phyloP scores from a whole-genome alignment of 1,284 basidiomycete genomes.

The Puccinia polysora region DNA sequence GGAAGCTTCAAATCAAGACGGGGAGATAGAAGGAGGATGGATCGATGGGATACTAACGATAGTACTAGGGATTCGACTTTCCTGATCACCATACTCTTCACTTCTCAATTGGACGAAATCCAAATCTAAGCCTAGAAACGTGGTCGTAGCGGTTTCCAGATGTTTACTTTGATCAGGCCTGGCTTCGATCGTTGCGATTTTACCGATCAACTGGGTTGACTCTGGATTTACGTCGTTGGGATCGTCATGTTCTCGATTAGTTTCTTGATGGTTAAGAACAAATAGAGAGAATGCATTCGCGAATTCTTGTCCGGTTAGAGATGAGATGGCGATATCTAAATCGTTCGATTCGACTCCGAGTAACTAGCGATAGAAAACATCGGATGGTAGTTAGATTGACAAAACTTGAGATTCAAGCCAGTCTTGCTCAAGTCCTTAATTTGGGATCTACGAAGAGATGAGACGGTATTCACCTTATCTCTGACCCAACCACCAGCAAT shows the following conservation, averaged over 20 bases:
- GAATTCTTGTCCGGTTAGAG: slow-evolving; percentile 82
- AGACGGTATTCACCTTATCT: slow-evolving; percentile 75
- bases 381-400: background rate
- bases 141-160: slow-evolving; percentile 89
- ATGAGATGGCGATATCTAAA: slow-evolving; percentile 82
- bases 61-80: slow-evolving; percentile 81
- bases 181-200: slow-evolving; percentile 72
- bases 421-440: background rate
- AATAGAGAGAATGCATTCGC: slow-evolving; percentile 73
- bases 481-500: slow-evolving; percentile 95
- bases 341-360: slow-evolving; percentile 79
- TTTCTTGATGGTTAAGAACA: slow-evolving; percentile 58
- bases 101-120: slow-evolving; percentile 87
- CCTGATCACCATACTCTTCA: slow-evolving; percentile 77
- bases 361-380: slow-evolving; percentile 59
- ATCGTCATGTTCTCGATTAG: slow-evolving; percentile 22
- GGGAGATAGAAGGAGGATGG: background rate
- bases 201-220: slow-evolving; percentile 46
- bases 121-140: slow-evolving; percentile 74
- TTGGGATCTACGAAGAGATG: too few relatives aligned
- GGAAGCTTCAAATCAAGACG: background rate
- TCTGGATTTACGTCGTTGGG: slow-evolving; percentile 10
- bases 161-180: slow-evolving; percentile 99
- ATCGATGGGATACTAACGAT: slow-evolving; percentile 56
- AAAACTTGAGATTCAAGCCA: background rate